Conservation (phyloP, 116 monocot species). For the Cymodocea nodosa region DNA sequence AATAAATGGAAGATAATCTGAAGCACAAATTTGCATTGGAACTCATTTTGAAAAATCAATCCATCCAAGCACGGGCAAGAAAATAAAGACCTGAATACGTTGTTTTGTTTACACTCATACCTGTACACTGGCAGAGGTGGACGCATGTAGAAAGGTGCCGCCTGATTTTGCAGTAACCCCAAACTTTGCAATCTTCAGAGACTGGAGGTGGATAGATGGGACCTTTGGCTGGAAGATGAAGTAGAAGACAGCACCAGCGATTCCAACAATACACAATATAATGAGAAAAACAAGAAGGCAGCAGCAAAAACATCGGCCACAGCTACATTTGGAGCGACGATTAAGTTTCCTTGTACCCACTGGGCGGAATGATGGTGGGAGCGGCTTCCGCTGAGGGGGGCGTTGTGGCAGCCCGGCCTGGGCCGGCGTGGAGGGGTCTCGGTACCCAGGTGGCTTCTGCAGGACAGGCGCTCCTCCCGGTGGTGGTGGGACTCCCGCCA, state of each 20-base stretch:
- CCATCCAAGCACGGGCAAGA: no score
- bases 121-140: conserved; percentile 15
- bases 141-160: conserved; percentile 32
- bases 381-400: conserved; percentile 20
- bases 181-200: conserved; percentile 17
- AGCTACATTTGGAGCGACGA: conserved; percentile 14
- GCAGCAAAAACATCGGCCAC: conserved; percentile 44
- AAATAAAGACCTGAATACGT: no score
- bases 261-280: conserved; percentile 18
- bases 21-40: no score
- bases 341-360: neutral
- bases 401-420: conserved; percentile 3
- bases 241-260: conserved; percentile 34
- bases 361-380: conserved; percentile 20
- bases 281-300: conserved; percentile 12
- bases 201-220: conserved; percentile 39
- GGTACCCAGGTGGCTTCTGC: conserved; percentile 20
- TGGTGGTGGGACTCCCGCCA: conserved; percentile 8
- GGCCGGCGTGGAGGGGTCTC: conserved; percentile 7
- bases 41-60: no score
- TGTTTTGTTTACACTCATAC: neutral
- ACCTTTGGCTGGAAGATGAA: conserved; percentile 50
- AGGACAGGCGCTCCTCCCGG: conserved; percentile 1
- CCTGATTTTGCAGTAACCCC: conserved; percentile 21
- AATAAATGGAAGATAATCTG: no score